Conservation (phyloP, 768 basidiomycete species). For the Amanita brunnescens region DNA sequence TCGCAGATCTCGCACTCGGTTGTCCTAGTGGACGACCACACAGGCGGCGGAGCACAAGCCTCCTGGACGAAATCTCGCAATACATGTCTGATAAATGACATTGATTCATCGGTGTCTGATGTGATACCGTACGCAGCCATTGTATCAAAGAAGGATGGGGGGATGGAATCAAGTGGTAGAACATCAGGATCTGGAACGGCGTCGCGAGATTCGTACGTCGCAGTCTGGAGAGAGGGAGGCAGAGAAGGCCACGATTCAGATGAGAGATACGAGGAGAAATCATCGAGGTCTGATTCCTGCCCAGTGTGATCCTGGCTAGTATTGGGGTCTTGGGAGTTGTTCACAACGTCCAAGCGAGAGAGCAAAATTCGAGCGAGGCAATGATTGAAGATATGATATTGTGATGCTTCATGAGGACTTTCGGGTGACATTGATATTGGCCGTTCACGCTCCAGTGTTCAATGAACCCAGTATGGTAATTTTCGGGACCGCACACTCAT, state of each 20-base stretch:
- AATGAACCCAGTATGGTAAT: too few relatives aligned
- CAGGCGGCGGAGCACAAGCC: slow-evolving; percentile 39
- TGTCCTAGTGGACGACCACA: slow-evolving; percentile 45
- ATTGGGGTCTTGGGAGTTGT: background rate
- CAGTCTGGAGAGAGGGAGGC: slow-evolving; percentile 24
- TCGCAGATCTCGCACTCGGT: slow-evolving; percentile 52
- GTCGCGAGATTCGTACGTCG: slow-evolving; percentile 29
- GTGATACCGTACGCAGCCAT: slow-evolving; percentile 40
- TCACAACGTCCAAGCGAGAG: slow-evolving; percentile 16
- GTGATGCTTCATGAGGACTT: slow-evolving; percentile 3
- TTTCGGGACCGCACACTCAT: too few relatives aligned
- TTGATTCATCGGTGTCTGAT: slow-evolving; percentile 31
- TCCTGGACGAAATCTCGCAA: slow-evolving; percentile 35
- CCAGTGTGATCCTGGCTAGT: slow-evolving; percentile 9
- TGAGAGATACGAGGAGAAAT: slow-evolving; percentile 45
- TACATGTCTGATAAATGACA: slow-evolving; percentile 30
- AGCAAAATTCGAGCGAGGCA: slow-evolving; percentile 34
- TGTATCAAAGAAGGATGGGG: slow-evolving; percentile 38
- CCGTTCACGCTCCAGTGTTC: too few relatives aligned
- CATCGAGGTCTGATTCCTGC: slow-evolving; percentile 34
- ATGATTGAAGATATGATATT: slow-evolving; percentile 34
- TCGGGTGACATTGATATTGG: background rate
- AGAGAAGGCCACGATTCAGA: slow-evolving; percentile 39
- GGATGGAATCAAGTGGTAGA: slow-evolving; percentile 29
- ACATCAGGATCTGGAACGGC: slow-evolving; percentile 25